A percentile compares a stretch with the other conserved stretches of the same genome.
Evolutionary conservation across 352 stramenopile genomes (phyloP).

Genomic region (Phytophthora multivora): DNA sequence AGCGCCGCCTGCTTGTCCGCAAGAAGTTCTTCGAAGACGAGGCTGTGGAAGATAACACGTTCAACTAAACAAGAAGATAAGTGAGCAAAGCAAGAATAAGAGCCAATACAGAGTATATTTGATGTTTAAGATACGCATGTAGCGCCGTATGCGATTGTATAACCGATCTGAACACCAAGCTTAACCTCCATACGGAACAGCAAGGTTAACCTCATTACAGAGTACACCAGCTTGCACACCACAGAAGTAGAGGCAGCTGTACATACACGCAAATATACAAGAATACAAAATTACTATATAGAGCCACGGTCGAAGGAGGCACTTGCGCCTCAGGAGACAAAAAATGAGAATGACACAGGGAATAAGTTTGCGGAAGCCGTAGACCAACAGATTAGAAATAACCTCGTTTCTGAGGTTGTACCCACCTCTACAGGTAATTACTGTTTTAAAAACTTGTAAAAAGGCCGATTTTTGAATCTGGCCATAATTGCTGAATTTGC

Average conservation of each 20-base stretch:
- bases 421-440: neutral
- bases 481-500: neutral
- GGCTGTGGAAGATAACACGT: constrained; percentile 17
- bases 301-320: no score
- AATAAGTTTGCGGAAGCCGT: no score
- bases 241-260: no score
- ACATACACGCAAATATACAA: no score
- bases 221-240: neutral
- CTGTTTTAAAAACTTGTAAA: neutral
- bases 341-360: no score
- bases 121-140: neutral
- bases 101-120: constrained; percentile 4
- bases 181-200: constrained; percentile 12
- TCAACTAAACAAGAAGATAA: constrained; percentile 21
- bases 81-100: neutral
- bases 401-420: no score
- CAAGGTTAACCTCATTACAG: constrained; percentile 10
- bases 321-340: no score
- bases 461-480: neutral
- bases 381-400: no score
- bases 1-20: constrained; percentile 23
- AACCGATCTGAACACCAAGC: constrained; percentile 15
- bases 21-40: constrained; percentile 25
- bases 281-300: no score
- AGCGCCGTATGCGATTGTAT: neutral